These are phyloP conservation scores for Kluyveromyces siamensis DNA, from an alignment of 805 yeast species.

Conservation along the genomic window DNA sequence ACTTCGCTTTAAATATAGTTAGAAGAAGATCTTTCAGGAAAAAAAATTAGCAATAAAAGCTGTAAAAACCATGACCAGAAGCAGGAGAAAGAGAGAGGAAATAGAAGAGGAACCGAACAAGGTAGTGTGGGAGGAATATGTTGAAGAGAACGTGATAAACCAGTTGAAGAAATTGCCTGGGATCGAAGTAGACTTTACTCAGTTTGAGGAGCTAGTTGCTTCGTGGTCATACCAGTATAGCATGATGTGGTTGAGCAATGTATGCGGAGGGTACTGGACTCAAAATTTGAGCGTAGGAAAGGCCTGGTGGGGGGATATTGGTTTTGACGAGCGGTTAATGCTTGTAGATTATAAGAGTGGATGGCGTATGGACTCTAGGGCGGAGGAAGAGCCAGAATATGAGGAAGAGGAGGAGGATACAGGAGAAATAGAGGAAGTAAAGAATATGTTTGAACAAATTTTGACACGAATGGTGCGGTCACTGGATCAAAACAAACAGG, in stretches of 20 bases:
- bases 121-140: slow-evolving; percentile 15
- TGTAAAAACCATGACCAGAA: background rate
- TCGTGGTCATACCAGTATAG: slow-evolving; percentile 27
- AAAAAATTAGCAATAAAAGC: too few relatives aligned
- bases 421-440: slow-evolving; percentile 4
- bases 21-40: too few relatives aligned
- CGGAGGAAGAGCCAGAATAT: slow-evolving; percentile 3
- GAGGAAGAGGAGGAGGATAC: slow-evolving; percentile 4
- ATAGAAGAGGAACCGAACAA: slow-evolving; percentile 3
- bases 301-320: slow-evolving; percentile 22
- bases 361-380: background rate
- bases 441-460: slow-evolving; percentile 12
- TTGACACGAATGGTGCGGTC: slow-evolving; percentile 16
- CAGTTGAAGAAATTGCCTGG: slow-evolving; percentile 15
- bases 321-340: slow-evolving; percentile 24
- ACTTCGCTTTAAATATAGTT: too few relatives aligned
- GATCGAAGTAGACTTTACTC: slow-evolving; percentile 3
- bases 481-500: slow-evolving; percentile 18
- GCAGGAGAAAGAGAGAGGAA: background rate
- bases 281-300: slow-evolving; percentile 11
- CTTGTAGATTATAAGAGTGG: slow-evolving; percentile 12
- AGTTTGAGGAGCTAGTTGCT: slow-evolving; percentile 8
- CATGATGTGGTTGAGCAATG: slow-evolving; percentile 27
- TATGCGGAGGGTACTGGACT: slow-evolving; percentile 22
- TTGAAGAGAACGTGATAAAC: slow-evolving; percentile 14